A percentile compares a stretch with the other conserved stretches of the same genome.
phyloP scores from a whole-genome alignment of 148 eudicot species.

The Arctostaphylos glauca region DNA sequence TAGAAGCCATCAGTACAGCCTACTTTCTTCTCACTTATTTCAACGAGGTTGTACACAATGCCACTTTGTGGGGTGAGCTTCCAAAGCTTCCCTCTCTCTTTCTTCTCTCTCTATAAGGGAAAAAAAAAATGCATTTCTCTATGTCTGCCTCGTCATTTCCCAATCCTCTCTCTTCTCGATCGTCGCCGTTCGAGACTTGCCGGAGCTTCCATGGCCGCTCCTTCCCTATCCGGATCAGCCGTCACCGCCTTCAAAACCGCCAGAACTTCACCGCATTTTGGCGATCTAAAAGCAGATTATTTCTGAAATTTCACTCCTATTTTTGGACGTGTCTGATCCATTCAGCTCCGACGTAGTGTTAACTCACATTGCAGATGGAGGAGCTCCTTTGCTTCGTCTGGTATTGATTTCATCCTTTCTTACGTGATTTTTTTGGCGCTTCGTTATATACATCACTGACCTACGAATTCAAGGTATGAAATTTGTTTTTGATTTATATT shows the following conservation, averaged over 20 bases:
- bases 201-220: constrained; percentile 34
- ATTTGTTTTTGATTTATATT: too few relatives aligned
- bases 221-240: constrained; percentile 44
- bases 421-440: neutral
- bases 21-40: too few relatives aligned
- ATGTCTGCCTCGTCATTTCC: constrained; percentile 22
- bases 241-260: constrained; percentile 34
- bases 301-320: constrained; percentile 18
- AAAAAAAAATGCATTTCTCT: neutral
- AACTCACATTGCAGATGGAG: constrained; percentile 28
- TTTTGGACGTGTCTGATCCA: neutral
- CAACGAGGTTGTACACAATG: too few relatives aligned
- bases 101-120: too few relatives aligned
- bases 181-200: constrained; percentile 4
- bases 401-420: constrained; percentile 17
- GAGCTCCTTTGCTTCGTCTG: constrained; percentile 35
- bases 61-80: too few relatives aligned
- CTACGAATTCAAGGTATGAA: too few relatives aligned
- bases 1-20: too few relatives aligned
- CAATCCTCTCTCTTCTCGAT: constrained; percentile 20
- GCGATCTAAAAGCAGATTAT: constrained; percentile 26
- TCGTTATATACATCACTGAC: neutral
- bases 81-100: constrained; percentile 7
- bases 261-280: constrained; percentile 22
- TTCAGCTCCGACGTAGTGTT: constrained; percentile 24